A percentile compares a stretch with the other conserved stretches of the same genome.
These are phyloP conservation scores for Cladobotryum mycophilum DNA, from an alignment of 2,329 filamentous ascomycete genomes.

Conservation along the genomic window DNA sequence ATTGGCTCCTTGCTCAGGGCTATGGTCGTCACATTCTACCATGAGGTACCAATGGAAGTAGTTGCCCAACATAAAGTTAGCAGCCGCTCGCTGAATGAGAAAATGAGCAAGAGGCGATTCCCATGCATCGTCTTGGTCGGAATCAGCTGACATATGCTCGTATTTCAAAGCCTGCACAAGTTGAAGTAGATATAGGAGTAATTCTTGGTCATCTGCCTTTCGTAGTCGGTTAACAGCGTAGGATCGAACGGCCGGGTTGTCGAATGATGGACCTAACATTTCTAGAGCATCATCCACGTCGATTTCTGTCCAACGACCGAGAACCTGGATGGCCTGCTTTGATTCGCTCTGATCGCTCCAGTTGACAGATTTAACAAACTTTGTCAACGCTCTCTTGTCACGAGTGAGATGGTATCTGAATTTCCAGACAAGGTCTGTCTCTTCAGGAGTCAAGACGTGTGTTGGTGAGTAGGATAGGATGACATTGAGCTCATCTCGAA, in stretches of 20 bases:
- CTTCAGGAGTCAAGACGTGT: conserved; percentile 77
- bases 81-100: conserved; percentile 77
- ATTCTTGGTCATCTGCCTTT: conserved; percentile 87
- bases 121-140: conserved; percentile 49
- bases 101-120: conserved; percentile 87
- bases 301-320: conserved; percentile 92
- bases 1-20: conserved; percentile 64
- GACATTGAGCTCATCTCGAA: conserved; percentile 84
- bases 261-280: conserved; percentile 84
- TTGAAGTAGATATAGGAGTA: conserved; percentile 86
- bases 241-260: conserved; percentile 78
- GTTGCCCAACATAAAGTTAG: conserved; percentile 86
- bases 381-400: conserved; percentile 88
- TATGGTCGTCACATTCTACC: conserved; percentile 88
- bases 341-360: conserved; percentile 84
- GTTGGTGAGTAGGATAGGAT: conserved; percentile 92
- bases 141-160: conserved; percentile 64
- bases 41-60: conserved; percentile 98
- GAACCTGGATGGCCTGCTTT: conserved; percentile 80
- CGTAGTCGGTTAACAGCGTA: conserved; percentile 89
- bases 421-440: conserved; percentile 96
- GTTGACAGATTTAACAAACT: conserved; percentile 96
- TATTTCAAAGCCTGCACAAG: conserved; percentile 95
- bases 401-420: conserved; percentile 91
- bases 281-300: conserved; percentile 96